Evolutionary conservation across 768 basidiomycete genomes (phyloP), one percentile per base, ranked within the genome.

Genomic region (Floccularia luteovirens): DNA sequence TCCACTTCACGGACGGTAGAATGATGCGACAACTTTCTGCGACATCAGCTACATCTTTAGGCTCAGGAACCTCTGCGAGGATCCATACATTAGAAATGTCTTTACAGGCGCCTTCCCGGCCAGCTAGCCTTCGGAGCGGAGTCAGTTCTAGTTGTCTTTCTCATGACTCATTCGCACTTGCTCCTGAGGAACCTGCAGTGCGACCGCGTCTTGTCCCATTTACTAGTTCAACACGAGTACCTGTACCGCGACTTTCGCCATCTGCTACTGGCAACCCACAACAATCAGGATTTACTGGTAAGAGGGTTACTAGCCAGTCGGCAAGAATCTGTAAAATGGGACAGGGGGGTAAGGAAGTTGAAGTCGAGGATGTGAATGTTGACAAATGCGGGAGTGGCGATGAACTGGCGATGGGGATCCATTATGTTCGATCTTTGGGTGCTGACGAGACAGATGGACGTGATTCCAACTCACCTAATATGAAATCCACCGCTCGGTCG

Each of bases 161-260:
- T 44, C 61, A 49, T 49, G 65, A 49, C 52, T 69, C 53, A 44
- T 57, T 47, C 46, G 45, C 50, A 20, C 54, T 61, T 3, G 54
- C 54, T 21, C 48, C 56, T 7, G 54, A 55, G 45, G 52, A 50
- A 0, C 51, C 53, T 1, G 52, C 57, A 16, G 63, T 52, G 25
- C 54, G 73, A 11, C 80, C 83, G 24, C 73, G 81, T 23, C 57
- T 87, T 22, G 80, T 85, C 24, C 83, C 79, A 20, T 86, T 88
- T 53, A 83, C 78, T 5, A 75, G 74, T 45, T 76, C 79, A 12
- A 69, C 71, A 14, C 76, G 79, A 14, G 80, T 82, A 19, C 82
- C 82, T 14, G 66, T 75, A 1, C 79, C 82, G 17, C 66, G 70
- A 48, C 69, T 47, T 52, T 71, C 44, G 50, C 69, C 39, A 45